Evolutionary conservation across 2,329 filamentous ascomycete genomes (phyloP), one percentile per base, ranked within the genome.

Genomic region (Penicillium occitanis): DNA sequence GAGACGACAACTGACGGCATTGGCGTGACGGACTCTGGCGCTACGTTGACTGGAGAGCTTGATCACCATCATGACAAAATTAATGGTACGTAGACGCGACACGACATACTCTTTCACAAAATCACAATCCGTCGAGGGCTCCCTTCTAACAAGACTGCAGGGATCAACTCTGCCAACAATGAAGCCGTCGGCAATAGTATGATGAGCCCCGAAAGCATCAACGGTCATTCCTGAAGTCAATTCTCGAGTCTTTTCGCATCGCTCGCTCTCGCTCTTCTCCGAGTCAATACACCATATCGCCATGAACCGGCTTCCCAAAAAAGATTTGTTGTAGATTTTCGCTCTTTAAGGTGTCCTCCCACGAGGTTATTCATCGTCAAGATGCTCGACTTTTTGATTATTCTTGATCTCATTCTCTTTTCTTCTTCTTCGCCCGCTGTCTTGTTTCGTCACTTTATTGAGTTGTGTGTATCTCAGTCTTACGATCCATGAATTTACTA

Each of bases 191-290:
- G 83, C 19, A 87, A 33, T 42, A 90, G 90, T 22, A 92, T 94
- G 87, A 92, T 94, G 84, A 95, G 91, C 74, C 92, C 92, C 3
- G 89, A 94, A 79, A 93, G 91, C 76, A 87, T 92, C 70, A 85
- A 85, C 77, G 81, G 73, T 66, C 81, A 77, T 70, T 69, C 63
- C 66, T 68, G 40, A 71, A 37, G n/a, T 44, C 35, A 53, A 63
- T 25, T 28, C 58, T 67, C 37, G 63, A 48, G 66, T 65, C 48
- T 33, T 42, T 50, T 63, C 58, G 33, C 30, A 13, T 22, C 55
- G 33, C 55, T 44, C 37, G 22, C n/a, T 66, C 44, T 59, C 30
- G 58, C 48, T 59, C 35, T 61, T 53, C 33, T 68, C 70, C 55
- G 19, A n/a, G 25, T 33, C 44, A 35, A 35, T 14, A 58, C 46